These are phyloP conservation scores for Lagerstroemia speciosa DNA, from an alignment of 345 rosid genomes.

Conservation along the genomic window DNA sequence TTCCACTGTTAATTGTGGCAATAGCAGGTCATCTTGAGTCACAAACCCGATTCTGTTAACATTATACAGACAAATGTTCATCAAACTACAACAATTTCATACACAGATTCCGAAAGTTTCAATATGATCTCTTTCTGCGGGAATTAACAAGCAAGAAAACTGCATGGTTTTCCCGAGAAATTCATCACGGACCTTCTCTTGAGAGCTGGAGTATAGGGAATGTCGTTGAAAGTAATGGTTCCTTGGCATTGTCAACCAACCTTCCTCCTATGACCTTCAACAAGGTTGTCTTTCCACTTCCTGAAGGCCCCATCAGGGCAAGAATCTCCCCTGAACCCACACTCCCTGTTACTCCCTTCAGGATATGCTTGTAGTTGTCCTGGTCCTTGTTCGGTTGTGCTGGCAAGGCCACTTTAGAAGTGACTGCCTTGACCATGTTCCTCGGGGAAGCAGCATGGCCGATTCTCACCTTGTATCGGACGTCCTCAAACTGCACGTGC, in stretches of 20 bases:
- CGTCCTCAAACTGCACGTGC: conserved; percentile 72
- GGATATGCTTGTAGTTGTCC: conserved; percentile 62
- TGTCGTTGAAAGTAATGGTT: conserved; percentile 67
- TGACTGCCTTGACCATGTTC: conserved; percentile 57
- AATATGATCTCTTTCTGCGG: background rate
- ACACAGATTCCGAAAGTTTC: background rate
- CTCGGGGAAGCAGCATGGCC: conserved; percentile 23
- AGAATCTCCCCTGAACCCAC: conserved; percentile 89
- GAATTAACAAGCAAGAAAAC: background rate
- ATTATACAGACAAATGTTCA: background rate
- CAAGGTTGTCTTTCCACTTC: conserved; percentile 92
- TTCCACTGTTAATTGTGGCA: conserved; percentile 93
- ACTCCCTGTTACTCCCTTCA: conserved; percentile 85
- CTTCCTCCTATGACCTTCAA: conserved; percentile 88
- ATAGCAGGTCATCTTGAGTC: conserved; percentile 84
- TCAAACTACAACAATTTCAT: background rate
- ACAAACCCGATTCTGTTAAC: conserved; percentile 80
- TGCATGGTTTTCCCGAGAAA: background rate
- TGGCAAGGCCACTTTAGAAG: conserved; percentile 46
- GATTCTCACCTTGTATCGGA: conserved; percentile 60
- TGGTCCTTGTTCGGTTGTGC: conserved; percentile 40
- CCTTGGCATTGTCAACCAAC: conserved; percentile 61
- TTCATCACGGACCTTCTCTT: conserved; percentile 50
- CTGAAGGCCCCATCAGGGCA: conserved; percentile 97
- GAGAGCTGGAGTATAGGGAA: conserved; percentile 57